Conservation (phyloP, 2,329 filamentous ascomycete species). For the Penicillium sp. region DNA sequence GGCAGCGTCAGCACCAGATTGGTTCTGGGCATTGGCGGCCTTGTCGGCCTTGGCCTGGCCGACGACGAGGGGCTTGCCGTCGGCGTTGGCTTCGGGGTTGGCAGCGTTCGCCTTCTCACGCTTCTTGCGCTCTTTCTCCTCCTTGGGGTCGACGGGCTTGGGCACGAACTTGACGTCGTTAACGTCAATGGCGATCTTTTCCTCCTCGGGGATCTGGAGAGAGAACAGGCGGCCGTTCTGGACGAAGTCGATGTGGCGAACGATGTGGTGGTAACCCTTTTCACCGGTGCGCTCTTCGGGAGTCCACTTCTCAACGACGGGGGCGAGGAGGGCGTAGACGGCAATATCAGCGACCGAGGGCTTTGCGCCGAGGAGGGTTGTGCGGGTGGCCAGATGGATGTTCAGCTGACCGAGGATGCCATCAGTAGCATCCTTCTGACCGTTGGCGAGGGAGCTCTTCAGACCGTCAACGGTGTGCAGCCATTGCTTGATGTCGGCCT, state of each 20-base stretch:
- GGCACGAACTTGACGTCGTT: slow-evolving; percentile 84
- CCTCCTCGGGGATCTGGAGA: slow-evolving; percentile 66
- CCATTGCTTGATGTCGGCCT: slow-evolving; percentile 89
- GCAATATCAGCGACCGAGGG: slow-evolving; percentile 85
- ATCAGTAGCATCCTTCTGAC: slow-evolving; percentile 57
- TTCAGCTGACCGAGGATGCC: slow-evolving; percentile 79
- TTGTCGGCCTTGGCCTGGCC: slow-evolving; percentile 39
- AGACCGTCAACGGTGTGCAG: slow-evolving; percentile 74
- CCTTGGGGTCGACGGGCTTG: slow-evolving; percentile 85
- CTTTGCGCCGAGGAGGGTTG: slow-evolving; percentile 85
- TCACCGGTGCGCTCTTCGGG: slow-evolving; percentile 86
- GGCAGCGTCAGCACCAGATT: slow-evolving; percentile 53
- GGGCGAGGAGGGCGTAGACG: slow-evolving; percentile 76
- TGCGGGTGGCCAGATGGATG: slow-evolving; percentile 81
- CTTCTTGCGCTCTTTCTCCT: slow-evolving; percentile 95
- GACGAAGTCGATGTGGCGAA: slow-evolving; percentile 90
- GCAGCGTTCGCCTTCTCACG: slow-evolving; percentile 73
- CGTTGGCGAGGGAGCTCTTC: slow-evolving; percentile 50
- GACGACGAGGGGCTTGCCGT: slow-evolving; percentile 39
- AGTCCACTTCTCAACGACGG: slow-evolving; percentile 75
- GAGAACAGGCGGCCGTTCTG: slow-evolving; percentile 78
- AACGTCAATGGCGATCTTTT: slow-evolving; percentile 77
- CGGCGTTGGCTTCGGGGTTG: slow-evolving; percentile 23
- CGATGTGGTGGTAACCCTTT: slow-evolving; percentile 85
- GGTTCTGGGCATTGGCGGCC: slow-evolving; percentile 48